These are phyloP conservation scores for Calonectria pseudoreteaudii DNA, from an alignment of 2,329 filamentous ascomycete genomes.

Conservation along the genomic window DNA sequence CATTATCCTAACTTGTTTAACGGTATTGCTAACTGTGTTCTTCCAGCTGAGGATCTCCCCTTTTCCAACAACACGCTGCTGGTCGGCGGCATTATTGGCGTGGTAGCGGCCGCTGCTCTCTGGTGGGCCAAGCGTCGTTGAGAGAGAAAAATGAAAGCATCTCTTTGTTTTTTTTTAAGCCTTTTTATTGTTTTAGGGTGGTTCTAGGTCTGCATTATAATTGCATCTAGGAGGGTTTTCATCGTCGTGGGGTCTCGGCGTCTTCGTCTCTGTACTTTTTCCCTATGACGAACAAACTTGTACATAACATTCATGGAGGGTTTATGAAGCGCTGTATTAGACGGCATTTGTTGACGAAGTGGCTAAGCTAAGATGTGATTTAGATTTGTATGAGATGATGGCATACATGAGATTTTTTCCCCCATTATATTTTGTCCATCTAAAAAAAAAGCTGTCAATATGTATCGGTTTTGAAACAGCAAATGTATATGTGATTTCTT, in stretches of 20 bases:
- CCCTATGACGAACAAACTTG: slow-evolving; percentile 8
- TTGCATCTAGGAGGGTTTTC: slow-evolving; percentile 5
- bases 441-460: neutral
- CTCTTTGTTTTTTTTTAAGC: neutral
- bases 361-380: neutral
- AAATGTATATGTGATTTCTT: neutral
- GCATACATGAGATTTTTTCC: neutral
- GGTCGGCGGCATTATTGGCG: slow-evolving; percentile 51
- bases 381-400: neutral
- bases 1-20: neutral
- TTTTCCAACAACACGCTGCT: slow-evolving; percentile 47
- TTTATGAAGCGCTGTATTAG: slow-evolving; percentile 7
- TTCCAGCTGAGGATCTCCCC: slow-evolving; percentile 46
- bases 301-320: slow-evolving; percentile 20
- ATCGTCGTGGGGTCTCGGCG: slow-evolving; percentile 17
- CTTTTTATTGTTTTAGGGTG: neutral
- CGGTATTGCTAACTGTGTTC: slow-evolving; percentile 34
- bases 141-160: slow-evolving; percentile 9
- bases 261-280: slow-evolving; percentile 18
- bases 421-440: neutral
- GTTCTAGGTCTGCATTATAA: slow-evolving; percentile 16
- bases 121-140: slow-evolving; percentile 51
- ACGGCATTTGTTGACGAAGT: neutral
- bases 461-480: neutral
- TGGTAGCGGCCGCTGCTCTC: slow-evolving; percentile 51